Evolutionary conservation across 345 rosid species (phyloP).

Genomic region (Eucalyptus sideroxylon): DNA sequence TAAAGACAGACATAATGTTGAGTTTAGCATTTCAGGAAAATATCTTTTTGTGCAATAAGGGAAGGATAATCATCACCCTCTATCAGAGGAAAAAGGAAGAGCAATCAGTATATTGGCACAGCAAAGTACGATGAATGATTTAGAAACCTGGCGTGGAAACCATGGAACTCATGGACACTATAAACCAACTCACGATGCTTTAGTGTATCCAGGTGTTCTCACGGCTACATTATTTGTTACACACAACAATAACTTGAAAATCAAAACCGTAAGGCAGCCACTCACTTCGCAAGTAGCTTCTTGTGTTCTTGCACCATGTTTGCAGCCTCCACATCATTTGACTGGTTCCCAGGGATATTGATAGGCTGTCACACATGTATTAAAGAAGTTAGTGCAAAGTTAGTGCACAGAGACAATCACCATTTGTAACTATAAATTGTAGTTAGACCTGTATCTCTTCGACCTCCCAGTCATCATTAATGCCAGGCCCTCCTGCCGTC

Average conservation of each 20-base stretch:
- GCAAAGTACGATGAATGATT: not conserved
- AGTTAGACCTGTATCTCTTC: constrained; percentile 17
- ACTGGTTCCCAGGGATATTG: not conserved
- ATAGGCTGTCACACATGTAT: not conserved
- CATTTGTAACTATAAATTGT: not conserved
- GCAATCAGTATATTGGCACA: not conserved
- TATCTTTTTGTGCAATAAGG: not conserved
- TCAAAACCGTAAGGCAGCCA: not conserved
- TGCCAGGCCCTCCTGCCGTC: constrained; percentile 1
- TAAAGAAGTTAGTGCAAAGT: not conserved
- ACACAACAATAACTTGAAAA: not conserved
- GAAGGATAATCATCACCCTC: not conserved
- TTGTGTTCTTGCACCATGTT: constrained; percentile 52
- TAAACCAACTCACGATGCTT: not conserved
- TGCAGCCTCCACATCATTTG: constrained; percentile 3
- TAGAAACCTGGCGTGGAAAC: not conserved
- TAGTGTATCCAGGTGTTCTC: not conserved
- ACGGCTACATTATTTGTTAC: not conserved
- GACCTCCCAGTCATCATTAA: constrained; percentile 3
- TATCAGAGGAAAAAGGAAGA: not conserved
- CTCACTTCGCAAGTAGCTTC: constrained; percentile 59
- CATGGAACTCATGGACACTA: not conserved
- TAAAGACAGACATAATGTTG: not conserved
- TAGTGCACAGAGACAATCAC: not conserved
- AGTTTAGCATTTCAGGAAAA: not conserved